A percentile compares a stretch with the other conserved stretches of the same genome.
Conservation (phyloP, 495 filamentous ascomycete species). For the Hypoxylon fragiforme region DNA sequence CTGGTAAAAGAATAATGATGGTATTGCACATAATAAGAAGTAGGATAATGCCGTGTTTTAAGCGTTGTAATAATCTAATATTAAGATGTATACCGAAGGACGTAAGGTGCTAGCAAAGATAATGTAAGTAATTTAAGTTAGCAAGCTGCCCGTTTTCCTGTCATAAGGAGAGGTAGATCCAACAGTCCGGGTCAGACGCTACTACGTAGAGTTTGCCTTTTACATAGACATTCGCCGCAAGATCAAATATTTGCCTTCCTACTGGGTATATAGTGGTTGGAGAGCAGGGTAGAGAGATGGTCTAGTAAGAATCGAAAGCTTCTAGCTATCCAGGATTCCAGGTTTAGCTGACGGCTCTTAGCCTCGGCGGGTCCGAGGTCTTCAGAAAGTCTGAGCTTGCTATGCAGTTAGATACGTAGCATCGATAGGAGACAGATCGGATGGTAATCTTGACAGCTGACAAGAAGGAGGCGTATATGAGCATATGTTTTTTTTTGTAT, state of each 20-base stretch:
- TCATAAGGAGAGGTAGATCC: too few relatives aligned
- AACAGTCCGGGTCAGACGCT: too few relatives aligned
- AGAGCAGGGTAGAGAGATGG: not conserved
- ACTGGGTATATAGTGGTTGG: too few relatives aligned
- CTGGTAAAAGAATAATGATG: not conserved
- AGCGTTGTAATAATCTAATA: not conserved
- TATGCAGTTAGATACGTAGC: slow-evolving; percentile 1
- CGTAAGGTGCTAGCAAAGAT: not conserved
- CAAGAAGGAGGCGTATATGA: not conserved
- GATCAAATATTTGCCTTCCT: too few relatives aligned
- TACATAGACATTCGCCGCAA: not conserved
- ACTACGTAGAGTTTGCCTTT: slow-evolving; percentile 16
- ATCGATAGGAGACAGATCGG: slow-evolving; percentile 4
- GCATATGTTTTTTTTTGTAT: slow-evolving; percentile 1
- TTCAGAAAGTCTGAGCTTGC: slow-evolving; percentile 9
- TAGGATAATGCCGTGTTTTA: not conserved
- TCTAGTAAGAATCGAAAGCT: not conserved
- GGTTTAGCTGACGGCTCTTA: slow-evolving; percentile 12
- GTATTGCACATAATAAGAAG: slow-evolving; percentile 5
- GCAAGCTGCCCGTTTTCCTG: too few relatives aligned
- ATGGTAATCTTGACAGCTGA: slow-evolving; percentile 5
- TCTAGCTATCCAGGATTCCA: not conserved
- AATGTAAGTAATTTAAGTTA: not conserved
- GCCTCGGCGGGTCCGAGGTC: slow-evolving; percentile 15
- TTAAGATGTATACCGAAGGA: slow-evolving; percentile 9